These are phyloP conservation scores for Carex pumila DNA, from an alignment of 176 grass and related monocot genomes.

Conservation along the genomic window DNA sequence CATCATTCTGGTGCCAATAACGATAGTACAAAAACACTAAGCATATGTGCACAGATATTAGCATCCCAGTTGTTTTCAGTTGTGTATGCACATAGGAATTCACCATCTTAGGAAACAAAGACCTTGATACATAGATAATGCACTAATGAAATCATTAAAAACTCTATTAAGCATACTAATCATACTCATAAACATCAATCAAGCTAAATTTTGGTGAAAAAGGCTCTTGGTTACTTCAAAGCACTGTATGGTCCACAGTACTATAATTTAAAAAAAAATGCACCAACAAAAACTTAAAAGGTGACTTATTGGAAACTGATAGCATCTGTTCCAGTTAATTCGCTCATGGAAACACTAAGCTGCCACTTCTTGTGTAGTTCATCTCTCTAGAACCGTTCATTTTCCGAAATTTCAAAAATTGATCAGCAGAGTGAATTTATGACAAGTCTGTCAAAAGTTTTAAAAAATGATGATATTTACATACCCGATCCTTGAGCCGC, in stretches of 20 bases:
- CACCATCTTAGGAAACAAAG: not conserved
- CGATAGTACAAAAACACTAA: not conserved
- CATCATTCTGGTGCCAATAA: not conserved
- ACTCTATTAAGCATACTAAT: not conserved
- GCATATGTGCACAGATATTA: not conserved
- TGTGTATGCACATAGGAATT: not conserved
- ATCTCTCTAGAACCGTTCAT: not conserved
- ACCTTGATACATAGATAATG: not conserved
- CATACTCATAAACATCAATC: not conserved
- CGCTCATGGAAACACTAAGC: not conserved
- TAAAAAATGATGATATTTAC: not conserved
- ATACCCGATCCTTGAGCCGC: constrained; percentile 89
- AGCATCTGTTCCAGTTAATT: not conserved
- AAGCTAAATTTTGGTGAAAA: not conserved
- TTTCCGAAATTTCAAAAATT: not conserved
- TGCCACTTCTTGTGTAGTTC: not conserved
- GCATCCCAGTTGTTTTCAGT: not conserved
- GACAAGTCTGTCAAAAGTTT: not conserved
- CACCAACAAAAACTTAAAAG: not conserved
- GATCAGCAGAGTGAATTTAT: not conserved
- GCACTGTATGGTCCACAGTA: not conserved
- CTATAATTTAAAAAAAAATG: not conserved
- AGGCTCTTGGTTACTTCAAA: not conserved
- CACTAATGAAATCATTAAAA: not conserved
- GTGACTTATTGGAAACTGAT: not conserved